A percentile compares a stretch with the other conserved stretches of the same genome.
Conservation (phyloP, 495 filamentous ascomycete genomes). For the Penicillium atrosanguineum region DNA sequence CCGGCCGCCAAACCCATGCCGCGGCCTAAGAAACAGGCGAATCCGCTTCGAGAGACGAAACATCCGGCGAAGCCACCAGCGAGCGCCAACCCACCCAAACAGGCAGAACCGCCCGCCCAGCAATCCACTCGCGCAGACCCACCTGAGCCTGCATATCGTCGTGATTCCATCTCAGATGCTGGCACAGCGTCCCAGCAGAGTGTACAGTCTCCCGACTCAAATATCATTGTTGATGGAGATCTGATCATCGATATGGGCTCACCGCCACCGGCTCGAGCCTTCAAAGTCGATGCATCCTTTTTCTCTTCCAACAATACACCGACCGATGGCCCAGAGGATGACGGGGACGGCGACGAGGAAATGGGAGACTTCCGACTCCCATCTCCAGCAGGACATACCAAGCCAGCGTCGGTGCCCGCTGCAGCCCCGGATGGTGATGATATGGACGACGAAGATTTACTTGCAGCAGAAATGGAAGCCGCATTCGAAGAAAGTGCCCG, state of each 20-base stretch:
- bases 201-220: conserved; percentile 38
- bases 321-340: conserved; percentile 25
- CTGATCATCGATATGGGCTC: conserved; percentile 53
- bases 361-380: conserved; percentile 42
- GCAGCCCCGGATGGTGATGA: conserved; percentile 20
- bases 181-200: conserved; percentile 36
- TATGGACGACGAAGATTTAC: conserved; percentile 40
- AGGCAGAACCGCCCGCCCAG: conserved; percentile 12
- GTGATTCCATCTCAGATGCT: conserved; percentile 32
- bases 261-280: conserved; percentile 36
- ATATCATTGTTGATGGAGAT: conserved; percentile 49
- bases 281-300: conserved; percentile 41
- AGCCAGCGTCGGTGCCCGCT: background rate
- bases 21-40: conserved; percentile 33
- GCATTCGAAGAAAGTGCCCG: conserved; percentile 45
- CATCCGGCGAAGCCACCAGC: conserved; percentile 17
- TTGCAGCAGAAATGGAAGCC: conserved; percentile 49
- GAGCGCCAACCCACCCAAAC: conserved; percentile 13
- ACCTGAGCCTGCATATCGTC: conserved; percentile 22
- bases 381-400: conserved; percentile 33
- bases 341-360: conserved; percentile 38
- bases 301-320: conserved; percentile 44
- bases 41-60: conserved; percentile 35
- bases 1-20: conserved; percentile 30
- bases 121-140: conserved; percentile 14